Base-by-base conservation (phyloP, 495 filamentous ascomycete genomes). In the Hypoxylon crocopeplum region DNA sequence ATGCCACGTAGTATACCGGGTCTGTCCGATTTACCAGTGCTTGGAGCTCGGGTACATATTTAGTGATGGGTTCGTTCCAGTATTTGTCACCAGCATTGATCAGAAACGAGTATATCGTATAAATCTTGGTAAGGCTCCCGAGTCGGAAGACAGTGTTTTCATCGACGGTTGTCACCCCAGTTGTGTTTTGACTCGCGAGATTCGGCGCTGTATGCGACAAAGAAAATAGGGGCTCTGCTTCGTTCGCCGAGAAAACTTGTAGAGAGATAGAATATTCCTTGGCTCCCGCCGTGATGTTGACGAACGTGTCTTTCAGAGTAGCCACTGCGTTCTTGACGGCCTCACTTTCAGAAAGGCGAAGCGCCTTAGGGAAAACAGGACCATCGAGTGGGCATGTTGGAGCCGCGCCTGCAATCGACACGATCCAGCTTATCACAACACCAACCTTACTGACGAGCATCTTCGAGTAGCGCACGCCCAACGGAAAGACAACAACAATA, bases 21-120 rank as follows among this genome's bases (percentile, higher is more conserved):
- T 29, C 75, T 44, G 19, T 69, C 12, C 42, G 40, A 25, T 69
- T 69, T 5, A 69, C 62, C n/a, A 68, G 38, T 4, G 69, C 69
- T 7, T 71, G 74, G 3, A 86, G 67, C 55, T 87, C 82, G 2
- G 85, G 82, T 3, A 86, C 62, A 38, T 80, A 83, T 33, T 82
- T 76, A 15, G 71, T 86, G 40, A 80, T 54, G 0, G 75, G 70
- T 5, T 73, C 68, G 29, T 75, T 74, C 69, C 69, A 74, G 12
- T 69, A 30, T 0, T 62, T 59, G 33, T 77, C 75, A 0, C 72
- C 77, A 5, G 71, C 67, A 2, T 73, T 67, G 12, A 77, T 69
- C 10, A 80, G 57, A 17, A 79, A 75, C 0, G 73, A 32, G 42
- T 80, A 75, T 7, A 79, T 74, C 0, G 79, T 79, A 39, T 78